Percentiles rank a stretch among this genome's conserved stretches.
phyloP scores from a whole-genome alignment of 1,284 basidiomycete genomes.

The Lentinus polychrous region DNA sequence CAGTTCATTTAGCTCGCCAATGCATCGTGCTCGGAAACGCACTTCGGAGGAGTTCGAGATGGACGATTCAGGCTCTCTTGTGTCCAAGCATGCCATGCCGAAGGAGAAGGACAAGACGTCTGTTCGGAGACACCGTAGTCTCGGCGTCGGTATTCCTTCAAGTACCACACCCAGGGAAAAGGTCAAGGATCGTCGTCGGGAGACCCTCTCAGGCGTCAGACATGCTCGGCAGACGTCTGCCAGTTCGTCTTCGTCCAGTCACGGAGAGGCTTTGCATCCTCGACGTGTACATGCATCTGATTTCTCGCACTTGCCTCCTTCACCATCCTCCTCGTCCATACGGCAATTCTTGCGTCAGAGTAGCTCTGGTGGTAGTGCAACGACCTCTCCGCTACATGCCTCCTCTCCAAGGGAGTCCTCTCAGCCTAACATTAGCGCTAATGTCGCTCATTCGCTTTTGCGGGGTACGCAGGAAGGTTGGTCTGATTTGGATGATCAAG shows the following conservation, averaged over 20 bases:
- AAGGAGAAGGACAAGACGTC: conserved; percentile 46
- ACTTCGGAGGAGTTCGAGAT: conserved; percentile 78
- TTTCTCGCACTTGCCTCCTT: conserved; percentile 84
- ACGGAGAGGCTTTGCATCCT: conserved; percentile 39
- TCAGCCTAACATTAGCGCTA: conserved; percentile 39
- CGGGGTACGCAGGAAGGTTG: conserved; percentile 80
- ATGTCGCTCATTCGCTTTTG: conserved; percentile 73
- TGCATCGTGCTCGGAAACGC: conserved; percentile 62
- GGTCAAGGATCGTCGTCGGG: conserved; percentile 57
- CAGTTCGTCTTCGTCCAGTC: conserved; percentile 58
- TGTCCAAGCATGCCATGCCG: conserved; percentile 41
- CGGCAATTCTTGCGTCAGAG: conserved; percentile 69
- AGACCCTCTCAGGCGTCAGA: conserved; percentile 47
- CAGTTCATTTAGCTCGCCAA: conserved; percentile 49
- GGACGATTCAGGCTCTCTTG: conserved; percentile 57
- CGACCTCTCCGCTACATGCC: conserved; percentile 38
- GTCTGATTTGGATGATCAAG: conserved; percentile 79
- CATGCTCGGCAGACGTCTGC: conserved; percentile 62
- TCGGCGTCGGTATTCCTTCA: conserved; percentile 46
- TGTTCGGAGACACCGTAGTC: conserved; percentile 65
- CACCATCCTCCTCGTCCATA: conserved; percentile 79
- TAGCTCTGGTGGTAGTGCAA: conserved; percentile 36
- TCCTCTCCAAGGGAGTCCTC: conserved; percentile 38
- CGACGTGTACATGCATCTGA: conserved; percentile 65
- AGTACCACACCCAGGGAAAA: conserved; percentile 35